Evolutionary conservation across 768 basidiomycete species (phyloP), one percentile per base, ranked within the genome.

Genomic region (Dendrothele bispora): DNA sequence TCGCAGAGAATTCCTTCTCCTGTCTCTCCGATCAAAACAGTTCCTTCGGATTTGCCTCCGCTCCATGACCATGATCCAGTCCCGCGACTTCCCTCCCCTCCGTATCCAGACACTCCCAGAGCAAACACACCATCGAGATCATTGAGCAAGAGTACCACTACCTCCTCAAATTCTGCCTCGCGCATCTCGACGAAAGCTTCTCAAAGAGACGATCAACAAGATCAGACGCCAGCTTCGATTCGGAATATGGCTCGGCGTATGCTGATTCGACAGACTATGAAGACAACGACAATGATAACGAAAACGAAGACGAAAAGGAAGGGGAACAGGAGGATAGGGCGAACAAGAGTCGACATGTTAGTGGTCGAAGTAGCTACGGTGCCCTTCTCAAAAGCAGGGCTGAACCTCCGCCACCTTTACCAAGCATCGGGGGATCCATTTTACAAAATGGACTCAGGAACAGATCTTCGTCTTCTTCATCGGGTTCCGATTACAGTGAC

Each of bases 211-310:
- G n/a, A n/a, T n/a, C n/a, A n/a, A n/a, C n/a, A n/a, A n/a, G n/a
- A n/a, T n/a, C n/a, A n/a, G n/a, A n/a, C n/a, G 30, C 73, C 25
- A 65, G 64, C 24, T 73, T 74, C 2, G 72, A 59, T 15, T 75
- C 74, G 3, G 77, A 79, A 48, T 71, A 70, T 35, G 58, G 61
- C 22, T 64, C 80, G 18, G 78, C 78, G 2, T 81, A 81, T 52
- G 77, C 75, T 3, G 70, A 75, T 45, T 73, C 73, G 15, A 71
- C 72, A 6, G 76, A 75, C 37, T 59, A 72, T 46, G 76, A 76
- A 38, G 68, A 69, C 18, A 65, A 67, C 18, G 62, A 59, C 18
- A 36, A 34, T 27, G 56, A 54, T 21, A 46, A 42, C 8, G n/a
- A 47, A 40, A 36, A 58, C 14, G 58, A 61, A 43, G 27, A 34